These are phyloP conservation scores for Penicillium cataractarum DNA, from an alignment of 495 filamentous ascomycete species.

Conservation along the genomic window DNA sequence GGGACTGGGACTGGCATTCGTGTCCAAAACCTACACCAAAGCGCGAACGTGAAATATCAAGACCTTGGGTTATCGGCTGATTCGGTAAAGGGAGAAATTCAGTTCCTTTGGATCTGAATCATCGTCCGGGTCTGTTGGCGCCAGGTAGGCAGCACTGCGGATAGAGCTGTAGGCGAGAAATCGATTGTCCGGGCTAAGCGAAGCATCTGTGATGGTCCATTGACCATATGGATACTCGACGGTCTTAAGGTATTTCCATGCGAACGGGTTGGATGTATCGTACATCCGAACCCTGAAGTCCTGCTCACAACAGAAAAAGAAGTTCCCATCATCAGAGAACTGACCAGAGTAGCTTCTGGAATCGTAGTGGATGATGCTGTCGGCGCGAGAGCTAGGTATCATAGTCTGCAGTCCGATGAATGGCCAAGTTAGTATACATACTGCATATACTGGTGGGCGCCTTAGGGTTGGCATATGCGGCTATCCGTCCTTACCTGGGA, in stretches of 20 bases:
- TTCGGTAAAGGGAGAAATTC: constrained; percentile 64
- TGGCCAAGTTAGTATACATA: constrained; percentile 38
- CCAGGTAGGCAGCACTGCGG: constrained; percentile 76
- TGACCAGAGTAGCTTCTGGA: constrained; percentile 91
- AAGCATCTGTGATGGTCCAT: constrained; percentile 97
- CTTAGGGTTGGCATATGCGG: neutral
- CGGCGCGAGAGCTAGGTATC: constrained; percentile 73
- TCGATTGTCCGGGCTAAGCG: constrained; percentile 87
- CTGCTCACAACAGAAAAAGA: constrained; percentile 93
- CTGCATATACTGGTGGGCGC: neutral
- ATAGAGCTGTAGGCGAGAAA: constrained; percentile 91
- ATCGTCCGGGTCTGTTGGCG: constrained; percentile 82
- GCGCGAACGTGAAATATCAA: constrained; percentile 46
- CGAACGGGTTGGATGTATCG: constrained; percentile 93
- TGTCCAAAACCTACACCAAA: constrained; percentile 51
- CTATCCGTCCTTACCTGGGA: constrained; percentile 55
- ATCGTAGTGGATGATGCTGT: constrained; percentile 87
- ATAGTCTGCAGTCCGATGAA: constrained; percentile 28
- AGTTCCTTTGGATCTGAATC: constrained; percentile 74
- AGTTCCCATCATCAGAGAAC: constrained; percentile 95
- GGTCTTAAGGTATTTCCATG: constrained; percentile 96
- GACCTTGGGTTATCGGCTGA: constrained; percentile 41
- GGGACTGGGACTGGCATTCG: neutral
- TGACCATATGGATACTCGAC: constrained; percentile 81
- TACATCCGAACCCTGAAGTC: constrained; percentile 96